These are phyloP conservation scores for Exophiala sp. DNA, from an alignment of 2,329 filamentous ascomycete species.

Conservation along the genomic window DNA sequence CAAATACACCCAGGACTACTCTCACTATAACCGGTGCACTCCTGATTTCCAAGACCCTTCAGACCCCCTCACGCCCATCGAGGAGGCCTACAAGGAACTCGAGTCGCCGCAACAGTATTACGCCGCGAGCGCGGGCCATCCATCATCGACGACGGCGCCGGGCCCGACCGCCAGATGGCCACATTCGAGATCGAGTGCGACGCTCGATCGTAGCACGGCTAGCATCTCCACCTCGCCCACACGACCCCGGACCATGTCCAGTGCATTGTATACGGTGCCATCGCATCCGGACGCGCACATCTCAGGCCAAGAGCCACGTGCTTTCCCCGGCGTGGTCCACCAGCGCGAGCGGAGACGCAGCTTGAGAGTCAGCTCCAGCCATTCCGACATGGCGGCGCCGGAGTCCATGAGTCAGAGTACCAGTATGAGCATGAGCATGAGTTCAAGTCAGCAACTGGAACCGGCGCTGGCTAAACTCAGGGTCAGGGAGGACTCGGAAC, in stretches of 20 bases:
- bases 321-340: conserved; percentile 42
- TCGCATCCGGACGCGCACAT: conserved; percentile 21
- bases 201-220: conserved; percentile 2
- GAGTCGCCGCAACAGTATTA: conserved; percentile 29
- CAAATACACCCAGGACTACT: conserved; percentile 28
- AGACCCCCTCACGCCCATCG: conserved; percentile 16
- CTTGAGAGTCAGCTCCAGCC: conserved; percentile 23
- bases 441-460: conserved; percentile 25
- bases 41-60: conserved; percentile 25
- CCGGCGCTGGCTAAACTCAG: conserved; percentile 26
- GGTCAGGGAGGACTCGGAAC: conserved; percentile 21
- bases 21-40: conserved; percentile 27
- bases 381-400: conserved; percentile 22
- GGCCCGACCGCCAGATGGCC: conserved; percentile 22
- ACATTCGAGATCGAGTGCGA: conserved; percentile 13
- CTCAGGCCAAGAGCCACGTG: conserved; percentile 34
- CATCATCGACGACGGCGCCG: conserved; percentile 21
- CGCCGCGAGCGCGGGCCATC: conserved; percentile 24
- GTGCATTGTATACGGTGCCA: conserved; percentile 6
- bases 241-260: conserved; percentile 21
- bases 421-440: conserved; percentile 18
- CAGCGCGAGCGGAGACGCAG: conserved; percentile 33
- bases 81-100: conserved; percentile 22
- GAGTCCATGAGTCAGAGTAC: conserved; percentile 9
- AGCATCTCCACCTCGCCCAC: conserved; percentile 22